These are phyloP conservation scores for Pichia sp. DNA, from an alignment of 1,139 yeast species.

Conservation along the genomic window DNA sequence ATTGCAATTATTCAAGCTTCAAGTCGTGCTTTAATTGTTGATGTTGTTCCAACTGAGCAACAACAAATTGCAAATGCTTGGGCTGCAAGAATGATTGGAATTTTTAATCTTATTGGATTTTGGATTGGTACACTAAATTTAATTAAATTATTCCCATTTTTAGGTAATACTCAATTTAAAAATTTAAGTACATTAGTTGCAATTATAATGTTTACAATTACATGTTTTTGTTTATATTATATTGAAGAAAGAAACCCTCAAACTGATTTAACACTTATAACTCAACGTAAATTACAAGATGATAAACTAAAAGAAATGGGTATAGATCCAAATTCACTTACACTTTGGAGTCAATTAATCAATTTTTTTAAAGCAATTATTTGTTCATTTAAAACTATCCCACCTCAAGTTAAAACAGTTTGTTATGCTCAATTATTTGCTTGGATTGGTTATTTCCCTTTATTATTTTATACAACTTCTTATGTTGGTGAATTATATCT, in stretches of 20 bases:
- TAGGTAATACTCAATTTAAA: slow-evolving; percentile 48
- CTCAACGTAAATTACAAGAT: slow-evolving; percentile 31
- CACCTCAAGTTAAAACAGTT: slow-evolving; percentile 38
- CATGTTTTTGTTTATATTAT: slow-evolving; percentile 35
- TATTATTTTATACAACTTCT: slow-evolving; percentile 44
- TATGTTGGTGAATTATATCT: slow-evolving; percentile 43
- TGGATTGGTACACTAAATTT: slow-evolving; percentile 43
- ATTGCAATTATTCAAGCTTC: slow-evolving; percentile 55
- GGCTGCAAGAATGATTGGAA: slow-evolving; percentile 66
- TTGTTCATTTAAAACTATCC: slow-evolving; percentile 34
- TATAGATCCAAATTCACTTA: slow-evolving; percentile 25
- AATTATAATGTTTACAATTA: slow-evolving; percentile 33
- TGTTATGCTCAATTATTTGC: slow-evolving; percentile 45
- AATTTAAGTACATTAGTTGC: slow-evolving; percentile 42
- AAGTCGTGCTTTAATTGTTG: slow-evolving; percentile 54
- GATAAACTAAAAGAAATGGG: slow-evolving; percentile 31
- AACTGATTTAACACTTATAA: slow-evolving; percentile 33
- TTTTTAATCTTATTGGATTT: slow-evolving; percentile 51
- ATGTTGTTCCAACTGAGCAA: slow-evolving; percentile 45
- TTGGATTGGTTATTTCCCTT: slow-evolving; percentile 47
- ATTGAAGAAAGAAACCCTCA: slow-evolving; percentile 43
- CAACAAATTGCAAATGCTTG: slow-evolving; percentile 61
- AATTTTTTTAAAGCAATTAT: slow-evolving; percentile 35
- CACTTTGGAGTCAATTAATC: slow-evolving; percentile 21
- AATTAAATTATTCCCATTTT: slow-evolving; percentile 28